phyloP scores from a whole-genome alignment of 495 filamentous ascomycete genomes.

The Hypoxylon intermedium region DNA sequence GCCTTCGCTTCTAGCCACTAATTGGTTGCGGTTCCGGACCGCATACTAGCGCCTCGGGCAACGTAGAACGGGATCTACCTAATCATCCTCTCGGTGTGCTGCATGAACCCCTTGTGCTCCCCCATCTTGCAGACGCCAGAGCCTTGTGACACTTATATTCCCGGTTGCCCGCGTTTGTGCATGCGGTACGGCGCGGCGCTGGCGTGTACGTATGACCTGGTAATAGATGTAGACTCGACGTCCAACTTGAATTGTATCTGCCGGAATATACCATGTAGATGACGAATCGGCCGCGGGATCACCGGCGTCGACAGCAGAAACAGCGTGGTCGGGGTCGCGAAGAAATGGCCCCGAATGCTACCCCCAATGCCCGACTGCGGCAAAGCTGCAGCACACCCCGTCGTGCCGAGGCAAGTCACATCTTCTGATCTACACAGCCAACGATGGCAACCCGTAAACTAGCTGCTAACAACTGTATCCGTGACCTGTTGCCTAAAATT shows the following conservation, averaged over 20 bases:
- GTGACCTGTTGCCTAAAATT: background rate
- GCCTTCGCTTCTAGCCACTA: slow-evolving; percentile 1
- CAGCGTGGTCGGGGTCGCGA: slow-evolving; percentile 2
- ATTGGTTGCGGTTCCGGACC: slow-evolving; percentile 5
- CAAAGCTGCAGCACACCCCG: slow-evolving; percentile 17
- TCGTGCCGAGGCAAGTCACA: slow-evolving; percentile 3
- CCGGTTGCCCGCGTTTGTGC: slow-evolving; percentile 4
- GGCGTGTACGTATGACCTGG: slow-evolving; percentile 1
- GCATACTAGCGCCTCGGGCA: slow-evolving; percentile 6
- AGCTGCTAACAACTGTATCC: background rate
- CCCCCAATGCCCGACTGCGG: slow-evolving; percentile 17
- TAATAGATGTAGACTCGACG: background rate
- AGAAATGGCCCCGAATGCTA: slow-evolving; percentile 4
- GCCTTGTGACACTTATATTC: slow-evolving; percentile 2
- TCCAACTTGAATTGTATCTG: background rate
- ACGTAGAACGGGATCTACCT: slow-evolving; percentile 3
- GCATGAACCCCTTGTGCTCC: slow-evolving; percentile 14
- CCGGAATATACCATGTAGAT: background rate
- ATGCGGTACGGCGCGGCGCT: background rate
- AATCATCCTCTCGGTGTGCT: slow-evolving; percentile 16
- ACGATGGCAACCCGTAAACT: background rate
- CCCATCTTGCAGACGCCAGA: slow-evolving; percentile 21
- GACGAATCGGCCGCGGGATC: slow-evolving; percentile 1
- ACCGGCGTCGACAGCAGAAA: background rate
- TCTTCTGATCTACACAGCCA: slow-evolving; percentile 4